A percentile compares a stretch with the other conserved stretches of the same genome.
phyloP scores from a whole-genome alignment of 768 basidiomycete genomes.

The Lactarius vividus region DNA sequence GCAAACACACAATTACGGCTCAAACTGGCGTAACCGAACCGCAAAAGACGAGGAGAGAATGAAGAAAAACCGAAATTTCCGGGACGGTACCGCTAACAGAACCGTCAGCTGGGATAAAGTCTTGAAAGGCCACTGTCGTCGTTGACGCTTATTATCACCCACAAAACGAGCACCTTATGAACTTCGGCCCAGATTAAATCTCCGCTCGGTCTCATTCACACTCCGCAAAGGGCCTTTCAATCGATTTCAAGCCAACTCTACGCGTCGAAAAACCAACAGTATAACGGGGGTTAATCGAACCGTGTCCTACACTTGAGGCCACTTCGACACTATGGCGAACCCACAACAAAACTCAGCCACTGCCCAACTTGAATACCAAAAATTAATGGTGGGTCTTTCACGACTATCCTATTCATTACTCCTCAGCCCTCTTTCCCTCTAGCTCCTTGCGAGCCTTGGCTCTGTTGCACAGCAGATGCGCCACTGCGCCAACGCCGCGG shows the following conservation, averaged over 20 bases:
- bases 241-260: slow-evolving; percentile 9
- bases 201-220: slow-evolving; percentile 20
- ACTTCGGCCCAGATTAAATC: slow-evolving; percentile 22
- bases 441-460: slow-evolving; percentile 57
- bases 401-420: background rate
- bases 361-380: slow-evolving; percentile 34
- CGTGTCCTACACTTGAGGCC: background rate
- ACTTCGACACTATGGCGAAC: slow-evolving; percentile 25
- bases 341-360: slow-evolving; percentile 26
- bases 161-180: slow-evolving; percentile 8
- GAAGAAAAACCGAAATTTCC: slow-evolving; percentile 22
- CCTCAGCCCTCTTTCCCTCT: slow-evolving; percentile 22
- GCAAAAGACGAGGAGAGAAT: slow-evolving; percentile 26
- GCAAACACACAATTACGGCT: slow-evolving; percentile 28
- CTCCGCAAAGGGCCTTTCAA: slow-evolving; percentile 19
- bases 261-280: background rate
- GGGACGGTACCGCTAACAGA: slow-evolving; percentile 27
- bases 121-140: slow-evolving; percentile 27
- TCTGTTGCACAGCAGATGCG: slow-evolving; percentile 63
- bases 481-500: slow-evolving; percentile 57
- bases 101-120: slow-evolving; percentile 23
- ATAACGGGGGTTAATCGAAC: background rate
- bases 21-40: slow-evolving; percentile 24
- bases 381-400: slow-evolving; percentile 31
- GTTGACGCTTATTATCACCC: slow-evolving; percentile 22